A percentile compares a stretch with the other conserved stretches of the same genome.
Conservation (phyloP, 1,284 basidiomycete species). For the Phenoliferia sp. region DNA sequence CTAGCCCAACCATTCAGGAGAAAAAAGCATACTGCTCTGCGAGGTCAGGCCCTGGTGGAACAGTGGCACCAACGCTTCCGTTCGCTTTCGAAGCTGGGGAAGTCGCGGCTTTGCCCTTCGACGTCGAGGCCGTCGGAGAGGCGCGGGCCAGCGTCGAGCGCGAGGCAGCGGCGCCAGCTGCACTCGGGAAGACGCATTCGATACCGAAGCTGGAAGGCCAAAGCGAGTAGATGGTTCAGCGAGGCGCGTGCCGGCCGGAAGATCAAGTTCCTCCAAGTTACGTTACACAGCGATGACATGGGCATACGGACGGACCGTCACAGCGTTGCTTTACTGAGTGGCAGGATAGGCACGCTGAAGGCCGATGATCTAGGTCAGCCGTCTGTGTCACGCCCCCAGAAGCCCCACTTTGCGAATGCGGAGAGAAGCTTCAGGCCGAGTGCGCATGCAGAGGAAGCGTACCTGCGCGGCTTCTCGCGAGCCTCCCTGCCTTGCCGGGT, state of each 20-base stretch:
- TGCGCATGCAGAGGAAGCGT: too few relatives aligned
- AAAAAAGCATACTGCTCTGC: constrained; percentile 17
- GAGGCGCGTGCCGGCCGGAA: background rate
- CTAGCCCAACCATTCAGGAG: background rate
- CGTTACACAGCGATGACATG: constrained; percentile 29
- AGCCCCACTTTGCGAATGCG: background rate
- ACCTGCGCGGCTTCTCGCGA: background rate
- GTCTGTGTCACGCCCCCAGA: background rate
- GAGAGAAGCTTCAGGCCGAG: background rate
- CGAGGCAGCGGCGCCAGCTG: background rate
- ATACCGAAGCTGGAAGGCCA: constrained; percentile 15
- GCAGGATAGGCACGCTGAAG: constrained; percentile 11
- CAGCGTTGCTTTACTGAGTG: constrained; percentile 29
- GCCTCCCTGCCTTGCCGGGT: background rate
- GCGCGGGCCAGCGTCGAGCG: background rate
- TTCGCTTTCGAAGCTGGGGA: background rate
- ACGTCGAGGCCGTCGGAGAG: background rate
- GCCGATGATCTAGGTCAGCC: background rate
- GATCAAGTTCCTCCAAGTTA: constrained; percentile 7
- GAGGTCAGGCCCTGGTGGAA: constrained; percentile 3
- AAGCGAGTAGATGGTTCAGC: background rate
- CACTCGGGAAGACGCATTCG: constrained; percentile 27
- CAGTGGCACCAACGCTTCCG: background rate
- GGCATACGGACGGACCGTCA: constrained; percentile 24
- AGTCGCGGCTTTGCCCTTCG: background rate